Evolutionary conservation across 2,329 filamentous ascomycete genomes (phyloP).

Genomic region (Fusarium abutilonis): DNA sequence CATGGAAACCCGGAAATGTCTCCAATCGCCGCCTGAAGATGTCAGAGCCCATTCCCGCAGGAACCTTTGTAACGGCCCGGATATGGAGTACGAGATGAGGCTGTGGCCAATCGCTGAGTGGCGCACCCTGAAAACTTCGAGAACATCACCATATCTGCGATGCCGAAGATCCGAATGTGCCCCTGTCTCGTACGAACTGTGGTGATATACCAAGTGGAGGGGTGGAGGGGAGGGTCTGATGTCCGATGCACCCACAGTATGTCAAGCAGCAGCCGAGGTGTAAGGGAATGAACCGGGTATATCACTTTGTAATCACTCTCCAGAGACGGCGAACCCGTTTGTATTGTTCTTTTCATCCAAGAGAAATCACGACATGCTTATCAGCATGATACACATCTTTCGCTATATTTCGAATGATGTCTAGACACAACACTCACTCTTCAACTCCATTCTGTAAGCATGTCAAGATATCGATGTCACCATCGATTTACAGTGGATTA

Average conservation of each 20-base stretch:
- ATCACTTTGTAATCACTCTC: conserved; percentile 14
- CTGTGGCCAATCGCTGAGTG: conserved; percentile 31
- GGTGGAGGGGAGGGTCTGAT: conserved; percentile 13
- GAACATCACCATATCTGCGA: conserved; percentile 37
- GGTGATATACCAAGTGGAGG: conserved; percentile 26
- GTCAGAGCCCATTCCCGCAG: conserved; percentile 22
- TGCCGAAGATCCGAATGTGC: conserved; percentile 36
- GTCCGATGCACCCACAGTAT: conserved; percentile 23
- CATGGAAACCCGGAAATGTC: conserved; percentile 21
- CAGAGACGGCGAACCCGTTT: conserved; percentile 16
- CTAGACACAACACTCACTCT: not conserved
- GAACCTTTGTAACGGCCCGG: conserved; percentile 41
- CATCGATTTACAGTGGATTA: not conserved
- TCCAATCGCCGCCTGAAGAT: conserved; percentile 1
- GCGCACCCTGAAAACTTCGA: conserved; percentile 34
- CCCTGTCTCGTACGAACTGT: conserved; percentile 38
- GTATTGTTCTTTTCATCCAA: conserved; percentile 7
- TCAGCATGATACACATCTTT: no score
- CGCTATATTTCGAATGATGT: not conserved
- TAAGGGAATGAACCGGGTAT: conserved; percentile 22
- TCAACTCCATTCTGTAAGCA: no score
- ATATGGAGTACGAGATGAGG: conserved; percentile 18
- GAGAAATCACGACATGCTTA: not conserved
- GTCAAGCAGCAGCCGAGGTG: conserved; percentile 26
- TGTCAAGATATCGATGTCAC: not conserved